Conservation (phyloP, 139 green algal genomes). For the Chlamydomonas schloesseri region DNA sequence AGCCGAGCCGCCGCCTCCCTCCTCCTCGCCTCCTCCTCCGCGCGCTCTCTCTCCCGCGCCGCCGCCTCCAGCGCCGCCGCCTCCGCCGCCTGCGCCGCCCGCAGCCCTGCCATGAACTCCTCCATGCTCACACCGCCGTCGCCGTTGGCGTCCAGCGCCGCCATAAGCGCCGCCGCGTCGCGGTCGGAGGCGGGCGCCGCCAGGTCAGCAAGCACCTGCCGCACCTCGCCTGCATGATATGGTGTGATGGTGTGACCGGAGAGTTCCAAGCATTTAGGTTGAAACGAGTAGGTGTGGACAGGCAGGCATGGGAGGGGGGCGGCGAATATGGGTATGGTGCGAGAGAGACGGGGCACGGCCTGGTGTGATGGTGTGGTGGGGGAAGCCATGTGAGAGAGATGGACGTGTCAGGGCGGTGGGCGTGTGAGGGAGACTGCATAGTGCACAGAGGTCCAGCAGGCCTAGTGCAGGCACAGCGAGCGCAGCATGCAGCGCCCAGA, state of each 20-base stretch:
- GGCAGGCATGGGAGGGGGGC: no score
- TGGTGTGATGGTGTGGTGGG: no score
- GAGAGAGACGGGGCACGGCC: no score
- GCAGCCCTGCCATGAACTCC: conserved; percentile 43
- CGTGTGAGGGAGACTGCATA: no score
- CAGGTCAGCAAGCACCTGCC: conserved; percentile 29
- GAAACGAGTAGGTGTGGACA: no score
- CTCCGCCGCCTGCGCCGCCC: background rate
- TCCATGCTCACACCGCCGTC: conserved; percentile 53
- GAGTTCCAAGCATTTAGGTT: background rate
- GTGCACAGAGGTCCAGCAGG: no score
- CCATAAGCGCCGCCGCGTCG: conserved; percentile 36
- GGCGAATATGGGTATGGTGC: no score
- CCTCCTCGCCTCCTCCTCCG: background rate
- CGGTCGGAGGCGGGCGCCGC: background rate
- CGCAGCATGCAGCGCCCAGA: no score
- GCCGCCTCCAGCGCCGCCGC: background rate
- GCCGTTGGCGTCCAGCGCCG: conserved; percentile 49
- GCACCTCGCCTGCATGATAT: conserved; percentile 22
- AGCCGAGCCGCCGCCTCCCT: background rate
- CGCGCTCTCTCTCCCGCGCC: background rate
- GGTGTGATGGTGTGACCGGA: background rate
- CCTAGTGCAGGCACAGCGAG: no score
- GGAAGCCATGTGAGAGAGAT: no score
- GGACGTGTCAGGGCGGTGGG: no score